Evolutionary conservation across 2,329 filamentous ascomycete genomes (phyloP).

Genomic region (Teratosphaeria destructans): DNA sequence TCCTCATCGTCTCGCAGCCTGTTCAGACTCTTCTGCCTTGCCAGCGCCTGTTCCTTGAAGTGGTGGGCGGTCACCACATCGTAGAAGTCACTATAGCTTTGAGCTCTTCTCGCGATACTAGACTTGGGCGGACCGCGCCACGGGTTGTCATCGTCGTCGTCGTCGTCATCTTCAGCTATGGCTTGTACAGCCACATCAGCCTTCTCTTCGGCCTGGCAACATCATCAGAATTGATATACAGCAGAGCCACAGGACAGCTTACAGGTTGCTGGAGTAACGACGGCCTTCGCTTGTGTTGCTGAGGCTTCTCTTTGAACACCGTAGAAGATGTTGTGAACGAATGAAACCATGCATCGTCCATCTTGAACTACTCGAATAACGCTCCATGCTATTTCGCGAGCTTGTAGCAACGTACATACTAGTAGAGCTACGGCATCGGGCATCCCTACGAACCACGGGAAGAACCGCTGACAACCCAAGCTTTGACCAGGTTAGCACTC

Average conservation of each 20-base stretch:
- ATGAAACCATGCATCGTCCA: conserved; percentile 72
- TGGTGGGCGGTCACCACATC: conserved; percentile 49
- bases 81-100: conserved; percentile 72
- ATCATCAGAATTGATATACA: conserved; percentile 30
- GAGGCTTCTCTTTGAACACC: conserved; percentile 40
- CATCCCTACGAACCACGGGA: not conserved
- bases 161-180: conserved; percentile 48
- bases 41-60: conserved; percentile 37
- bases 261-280: conserved; percentile 53
- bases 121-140: conserved; percentile 53
- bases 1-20: conserved; percentile 11
- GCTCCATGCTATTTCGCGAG: not conserved
- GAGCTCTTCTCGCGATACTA: conserved; percentile 54
- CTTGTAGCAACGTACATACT: not conserved
- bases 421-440: too few relatives aligned
- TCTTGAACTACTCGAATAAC: conserved; percentile 3
- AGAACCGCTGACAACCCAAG: not conserved
- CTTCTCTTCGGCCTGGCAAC: conserved; percentile 45
- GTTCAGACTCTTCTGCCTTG: conserved; percentile 27
- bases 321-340: conserved; percentile 54
- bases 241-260: conserved; percentile 28
- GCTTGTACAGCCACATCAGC: conserved; percentile 45
- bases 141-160: conserved; percentile 38
- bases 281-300: conserved; percentile 52
- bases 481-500: not conserved